Conservation (phyloP, 345 rosid species). For the Odontarrhena argentea region DNA sequence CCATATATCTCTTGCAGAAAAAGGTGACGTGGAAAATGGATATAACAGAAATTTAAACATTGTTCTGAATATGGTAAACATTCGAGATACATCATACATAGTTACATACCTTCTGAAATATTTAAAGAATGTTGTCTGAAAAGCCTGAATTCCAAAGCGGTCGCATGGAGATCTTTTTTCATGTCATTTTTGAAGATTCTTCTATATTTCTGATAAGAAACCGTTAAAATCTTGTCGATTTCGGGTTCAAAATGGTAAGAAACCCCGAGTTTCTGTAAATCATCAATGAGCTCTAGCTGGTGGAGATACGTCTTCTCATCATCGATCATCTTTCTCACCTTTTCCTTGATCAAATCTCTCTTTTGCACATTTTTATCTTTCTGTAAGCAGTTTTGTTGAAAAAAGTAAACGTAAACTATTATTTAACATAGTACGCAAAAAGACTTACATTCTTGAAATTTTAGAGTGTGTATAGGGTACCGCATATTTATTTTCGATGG, state of each 20-base stretch:
- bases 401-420: background rate
- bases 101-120: conserved; percentile 40
- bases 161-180: conserved; percentile 26
- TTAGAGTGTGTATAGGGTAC: conserved; percentile 5
- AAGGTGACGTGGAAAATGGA: no score
- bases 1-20: no score
- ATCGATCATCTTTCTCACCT: conserved; percentile 28
- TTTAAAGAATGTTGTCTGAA: conserved; percentile 42
- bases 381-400: conserved; percentile 11
- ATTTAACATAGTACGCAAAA: background rate
- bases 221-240: conserved; percentile 30
- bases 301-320: conserved; percentile 17
- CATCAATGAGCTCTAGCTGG: conserved; percentile 28
- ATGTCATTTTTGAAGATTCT: background rate
- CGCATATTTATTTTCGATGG: conserved; percentile 8
- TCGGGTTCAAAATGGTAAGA: conserved; percentile 53
- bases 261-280: conserved; percentile 43
- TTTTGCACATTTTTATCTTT: background rate
- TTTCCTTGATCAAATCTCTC: conserved; percentile 31
- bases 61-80: no score
- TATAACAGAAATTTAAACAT: no score
- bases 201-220: conserved; percentile 7
- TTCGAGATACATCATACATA: no score
- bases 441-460: no score
- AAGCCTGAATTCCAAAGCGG: conserved; percentile 44